Evolutionary conservation across 2,329 filamentous ascomycete species (phyloP), one percentile per base, ranked within the genome.

Genomic region (Botrytis tulipae): DNA sequence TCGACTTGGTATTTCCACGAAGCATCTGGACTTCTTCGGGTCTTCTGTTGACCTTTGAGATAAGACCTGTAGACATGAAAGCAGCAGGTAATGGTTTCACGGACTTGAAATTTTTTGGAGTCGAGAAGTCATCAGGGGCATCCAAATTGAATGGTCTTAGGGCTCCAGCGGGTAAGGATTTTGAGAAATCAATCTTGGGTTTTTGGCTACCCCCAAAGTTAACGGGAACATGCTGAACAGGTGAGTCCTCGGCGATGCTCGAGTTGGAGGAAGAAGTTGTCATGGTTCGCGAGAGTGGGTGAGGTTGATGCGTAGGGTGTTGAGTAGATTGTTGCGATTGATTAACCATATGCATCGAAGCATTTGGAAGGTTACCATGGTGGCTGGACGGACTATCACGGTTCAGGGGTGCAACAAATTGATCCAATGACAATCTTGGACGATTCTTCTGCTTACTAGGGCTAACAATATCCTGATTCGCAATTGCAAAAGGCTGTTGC

Each of bases 41-140:
- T 81, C 93, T 91, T 73, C 93, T 91, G 80, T 96, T 97, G 82
- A 97, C 93, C 84, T 99, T 99, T 18, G 96, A 98, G 71, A 99
- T 92, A 42, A 99, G 85, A 1, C 95, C 95, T 0, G 96, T 98
- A 1, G 96, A 98, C 86, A 94, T 94, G 83, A 98, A 98, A 10
- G 94, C 94, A 59, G 92, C 90, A 46, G 93, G 91, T 73, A 93
- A 87, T 35, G 95, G 92, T 80, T 91, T 94, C 12, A 90, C 92
- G 69, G 89, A 86, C 82, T 93, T 95, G 83, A 93, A 96, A 72
- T 88, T 89, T 71, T 91, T 88, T 0, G 93, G 93, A 0, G 93
- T 97, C 46, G 91, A 91, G 77, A 93, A 91, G 1, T 86, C 84
- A 61, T 87, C 85, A 18, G 87, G 83, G 16, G 63, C 66, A 22